Base-by-base conservation (phyloP, 139 green algal genomes). In the Chlorella sp. region DNA sequence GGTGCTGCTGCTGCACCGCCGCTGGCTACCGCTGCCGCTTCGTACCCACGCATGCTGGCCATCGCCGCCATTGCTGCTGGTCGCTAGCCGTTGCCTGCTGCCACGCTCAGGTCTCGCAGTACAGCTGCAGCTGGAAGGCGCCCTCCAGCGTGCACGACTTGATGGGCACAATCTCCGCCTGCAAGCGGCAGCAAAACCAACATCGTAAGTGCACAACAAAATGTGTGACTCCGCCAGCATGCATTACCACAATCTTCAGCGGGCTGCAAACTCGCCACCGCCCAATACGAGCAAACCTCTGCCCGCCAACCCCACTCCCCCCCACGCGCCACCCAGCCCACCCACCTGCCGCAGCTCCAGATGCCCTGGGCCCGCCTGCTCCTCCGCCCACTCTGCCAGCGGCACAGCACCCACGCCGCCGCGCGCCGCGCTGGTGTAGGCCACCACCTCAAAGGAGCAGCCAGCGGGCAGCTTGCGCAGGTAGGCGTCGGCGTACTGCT, bases 371-470 rank as follows among this genome's bases (percentile, higher is more conserved):
- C 65, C 32, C 1, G 78, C 71, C 74, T 85, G 81, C 47, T 89
- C 87, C 72, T 92, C 84, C n/a, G 86, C 83, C 89, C 89, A 92
- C 0, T 38, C 39, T 25, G 87, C 74, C 21, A 80, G 25, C 23
- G 87, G 81, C 60, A 90, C 15, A 15, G n/a, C 30, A 1, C 34
- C 68, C 0, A 70, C n/a, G 56, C 83, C 56, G 13, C n/a, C 30
- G 5, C 47, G 60, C 3, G 65, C 38, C 28, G 81, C 64, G 18
- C 16, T 60, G 26, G 72, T 87, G 78, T 91, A 92, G 1, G 85
- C 87, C 44, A 88, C 79, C 34, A 92, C 68, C 74, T 90, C 81
- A 74, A 92, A 92, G 20, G 84, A 88, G 83, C 85, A 92, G 21
- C 85, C 85, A 73, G 57, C n/a, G 23, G 73, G 81, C 60, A 83